Evolutionary conservation across 495 filamentous ascomycete genomes (phyloP).

Genomic region (Physcia stellaris): DNA sequence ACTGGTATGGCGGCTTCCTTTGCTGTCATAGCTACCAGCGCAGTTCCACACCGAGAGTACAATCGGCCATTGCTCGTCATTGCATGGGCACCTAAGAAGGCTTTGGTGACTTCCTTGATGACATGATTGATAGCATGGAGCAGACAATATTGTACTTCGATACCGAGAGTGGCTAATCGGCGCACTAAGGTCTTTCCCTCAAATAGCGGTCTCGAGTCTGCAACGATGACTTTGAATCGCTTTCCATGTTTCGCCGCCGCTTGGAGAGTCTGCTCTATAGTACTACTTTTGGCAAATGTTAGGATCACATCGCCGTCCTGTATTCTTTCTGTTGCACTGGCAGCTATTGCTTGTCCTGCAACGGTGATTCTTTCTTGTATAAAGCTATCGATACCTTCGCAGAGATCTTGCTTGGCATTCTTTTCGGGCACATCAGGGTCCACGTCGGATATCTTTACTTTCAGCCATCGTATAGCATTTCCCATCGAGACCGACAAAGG

Average conservation of each 20-base stretch:
- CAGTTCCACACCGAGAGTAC: constrained; percentile 77
- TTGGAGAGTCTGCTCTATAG: constrained; percentile 69
- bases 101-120: constrained; percentile 60
- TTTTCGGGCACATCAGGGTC: constrained; percentile 69
- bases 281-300: constrained; percentile 77
- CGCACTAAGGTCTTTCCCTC: constrained; percentile 66
- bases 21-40: constrained; percentile 76
- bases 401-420: constrained; percentile 61
- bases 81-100: constrained; percentile 76
- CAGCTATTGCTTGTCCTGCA: constrained; percentile 72
- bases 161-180: constrained; percentile 48
- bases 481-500: constrained; percentile 90
- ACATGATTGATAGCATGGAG: constrained; percentile 60
- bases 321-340: constrained; percentile 61
- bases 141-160: constrained; percentile 69
- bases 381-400: constrained; percentile 73
- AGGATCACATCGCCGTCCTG: constrained; percentile 68
- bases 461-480: constrained; percentile 88
- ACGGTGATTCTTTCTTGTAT: constrained; percentile 80
- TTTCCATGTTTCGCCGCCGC: constrained; percentile 54
- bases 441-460: constrained; percentile 72
- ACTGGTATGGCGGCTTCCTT: constrained; percentile 59
- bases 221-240: constrained; percentile 68
- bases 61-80: constrained; percentile 84
- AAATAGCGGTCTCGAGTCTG: constrained; percentile 70